phyloP scores from a whole-genome alignment of 139 green algal species.

The Nannochloris sp. region DNA sequence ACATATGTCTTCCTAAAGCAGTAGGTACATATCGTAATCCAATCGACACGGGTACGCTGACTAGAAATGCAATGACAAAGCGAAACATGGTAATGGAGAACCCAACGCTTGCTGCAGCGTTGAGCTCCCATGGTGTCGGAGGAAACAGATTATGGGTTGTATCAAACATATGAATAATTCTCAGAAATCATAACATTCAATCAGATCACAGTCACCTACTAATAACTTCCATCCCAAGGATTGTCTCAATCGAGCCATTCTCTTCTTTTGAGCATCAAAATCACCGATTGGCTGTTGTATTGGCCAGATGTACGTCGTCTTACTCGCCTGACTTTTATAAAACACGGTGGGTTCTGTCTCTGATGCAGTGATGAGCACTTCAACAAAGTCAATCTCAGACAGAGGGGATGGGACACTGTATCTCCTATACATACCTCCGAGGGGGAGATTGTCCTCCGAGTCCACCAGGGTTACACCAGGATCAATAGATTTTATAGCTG shows the following conservation, averaged over 20 bases:
- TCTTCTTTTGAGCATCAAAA: slow-evolving; percentile 51
- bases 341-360: background rate
- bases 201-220: slow-evolving; percentile 51
- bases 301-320: slow-evolving; percentile 72
- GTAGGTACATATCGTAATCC: slow-evolving; percentile 24
- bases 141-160: background rate
- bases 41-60: slow-evolving; percentile 23
- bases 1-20: slow-evolving; percentile 52
- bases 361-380: background rate
- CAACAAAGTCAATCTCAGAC: background rate
- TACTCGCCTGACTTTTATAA: slow-evolving; percentile 49
- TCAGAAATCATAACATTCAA: slow-evolving; percentile 59
- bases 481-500: too few relatives aligned
- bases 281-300: slow-evolving; percentile 60
- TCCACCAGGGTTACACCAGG: too few relatives aligned
- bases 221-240: slow-evolving; percentile 54
- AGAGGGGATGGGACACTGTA: background rate
- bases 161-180: background rate
- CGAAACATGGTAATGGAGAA: slow-evolving; percentile 37
- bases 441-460: too few relatives aligned
- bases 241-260: slow-evolving; percentile 41
- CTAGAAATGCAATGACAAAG: slow-evolving; percentile 44
- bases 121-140: slow-evolving; percentile 20
- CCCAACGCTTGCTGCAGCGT: background rate
- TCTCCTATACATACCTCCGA: slow-evolving; percentile 1